Base-by-base conservation (phyloP, 1,284 basidiomycete species). In the Hymenochaete sp. region DNA sequence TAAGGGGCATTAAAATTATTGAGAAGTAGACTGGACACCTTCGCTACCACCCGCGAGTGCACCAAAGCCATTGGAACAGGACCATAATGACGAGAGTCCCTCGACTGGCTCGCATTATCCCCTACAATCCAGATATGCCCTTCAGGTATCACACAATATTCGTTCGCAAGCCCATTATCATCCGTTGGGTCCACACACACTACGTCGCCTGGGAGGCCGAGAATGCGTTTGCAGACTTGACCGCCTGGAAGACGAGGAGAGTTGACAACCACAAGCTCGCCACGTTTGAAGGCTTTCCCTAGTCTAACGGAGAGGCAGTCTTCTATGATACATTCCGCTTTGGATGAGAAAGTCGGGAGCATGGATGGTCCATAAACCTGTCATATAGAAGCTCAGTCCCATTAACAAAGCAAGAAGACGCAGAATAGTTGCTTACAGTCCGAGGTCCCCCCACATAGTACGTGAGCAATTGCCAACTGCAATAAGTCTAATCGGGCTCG, bases 51-150 rank as follows among this genome's bases (percentile, higher is more conserved):
- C 56, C 75, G 86, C 1, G 86, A 89, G 53, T 78, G 74, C 22
- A 98, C 67, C 38, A 98, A 68, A 2, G 78, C 86, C 50, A 93
- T 72, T 0, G 95, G 83, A 0, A 98, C 83, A 4, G 95, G 93
- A 0, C 95, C 95, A 64, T 97, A 97, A 33, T 73, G 67, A 47
- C 93, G 72, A 22, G 92, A 97, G 64, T 98, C 95, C 7, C 81
- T 79, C 35, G 90, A 93, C 55, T 75, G 76, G 24, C 75, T 70
- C 47, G 86, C 68, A 56, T 98, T 98, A 67, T 98, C 95, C 10
- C 95, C 95, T 22, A 72, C 76, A 35, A 96, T 69, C 93, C 93
- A 98, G n/a, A 97, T 63, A 61, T 93, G 86, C 2, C 88, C 88
- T 55, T 75, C 75, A 1, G 91, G 89, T 6, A 93, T 66, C 22